Evolutionary conservation across 2,329 filamentous ascomycete species (phyloP), one percentile per base, ranked within the genome.

Genomic region (Monosporascus sp.): DNA sequence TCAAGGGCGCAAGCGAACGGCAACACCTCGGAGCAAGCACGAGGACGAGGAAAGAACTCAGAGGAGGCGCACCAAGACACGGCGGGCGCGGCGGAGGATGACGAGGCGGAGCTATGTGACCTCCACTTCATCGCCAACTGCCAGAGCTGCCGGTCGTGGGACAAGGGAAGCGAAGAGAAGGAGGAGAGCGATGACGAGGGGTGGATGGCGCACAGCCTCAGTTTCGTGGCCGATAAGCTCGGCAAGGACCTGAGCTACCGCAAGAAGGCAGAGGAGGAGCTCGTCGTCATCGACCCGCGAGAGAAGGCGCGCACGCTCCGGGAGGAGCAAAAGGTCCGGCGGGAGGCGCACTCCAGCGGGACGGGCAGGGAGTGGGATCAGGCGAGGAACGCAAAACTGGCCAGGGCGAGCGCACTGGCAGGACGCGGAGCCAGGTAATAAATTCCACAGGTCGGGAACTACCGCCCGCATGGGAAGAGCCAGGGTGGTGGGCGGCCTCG

Each of bases 81-180:
- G 5, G 62, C 62, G 38, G 63, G 60, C 6, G 57, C 57, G 17
- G 38, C 36, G 51, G 41, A 79, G 18, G 86, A 86, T 3, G 83
- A 88, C 39, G 90, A 95, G 67, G 86, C 84, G 3, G 80, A 80
- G 49, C 77, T 95, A 4, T 99, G 94, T 66, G 94, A 97, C 68
- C 74, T 99, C 37, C 94, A 99, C 69, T 99, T 97, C 70, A 95
- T 99, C 58, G 89, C 88, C 48, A 89, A 95, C 63, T 99, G 94
- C 70, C 90, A 96, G 67, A 96, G 90, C 45, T 97, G 94, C 70
- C 85, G 83, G 54, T 82, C 87, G 0, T 96, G 92, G 90, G 88
- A 95, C 64, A 80, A 85, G 61, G 78, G 77, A 31, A 65, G 56
- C 41, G 82, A 77, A 3, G 75, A 77, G 14, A 76, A 79, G 22